phyloP scores from a whole-genome alignment of 2,329 filamentous ascomycete genomes.

The Colletotrichum sp. region DNA sequence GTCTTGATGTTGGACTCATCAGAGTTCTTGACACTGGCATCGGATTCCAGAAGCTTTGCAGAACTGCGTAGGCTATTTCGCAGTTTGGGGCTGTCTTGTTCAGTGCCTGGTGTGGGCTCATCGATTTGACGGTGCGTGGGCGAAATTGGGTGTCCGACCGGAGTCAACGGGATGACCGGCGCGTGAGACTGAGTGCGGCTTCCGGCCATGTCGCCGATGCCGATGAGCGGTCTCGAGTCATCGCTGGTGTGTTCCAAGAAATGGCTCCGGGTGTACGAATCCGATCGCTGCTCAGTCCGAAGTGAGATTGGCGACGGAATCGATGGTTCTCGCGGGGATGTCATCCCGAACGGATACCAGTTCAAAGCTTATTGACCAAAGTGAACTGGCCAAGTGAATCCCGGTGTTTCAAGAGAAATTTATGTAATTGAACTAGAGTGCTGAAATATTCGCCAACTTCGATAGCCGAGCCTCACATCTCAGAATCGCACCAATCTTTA shows the following conservation, averaged over 20 bases:
- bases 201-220: background rate
- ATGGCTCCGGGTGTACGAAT: background rate
- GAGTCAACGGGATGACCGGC: background rate
- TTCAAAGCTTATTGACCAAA: background rate
- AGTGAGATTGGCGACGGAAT: background rate
- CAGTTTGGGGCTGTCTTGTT: background rate
- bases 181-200: background rate
- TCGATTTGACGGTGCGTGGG: background rate
- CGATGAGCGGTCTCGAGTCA: background rate
- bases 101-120: background rate
- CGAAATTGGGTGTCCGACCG: background rate
- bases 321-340: background rate
- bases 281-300: background rate
- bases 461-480: background rate
- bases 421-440: background rate
- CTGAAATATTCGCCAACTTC: background rate
- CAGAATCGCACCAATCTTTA: background rate
- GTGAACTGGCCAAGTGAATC: background rate
- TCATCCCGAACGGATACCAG: background rate
- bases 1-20: background rate
- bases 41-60: background rate
- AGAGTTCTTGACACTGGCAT: background rate
- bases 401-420: background rate
- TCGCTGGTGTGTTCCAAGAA: background rate
- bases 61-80: background rate